These are phyloP conservation scores for Nannochloris sp. DNA, from an alignment of 139 green algal species.

Conservation along the genomic window DNA sequence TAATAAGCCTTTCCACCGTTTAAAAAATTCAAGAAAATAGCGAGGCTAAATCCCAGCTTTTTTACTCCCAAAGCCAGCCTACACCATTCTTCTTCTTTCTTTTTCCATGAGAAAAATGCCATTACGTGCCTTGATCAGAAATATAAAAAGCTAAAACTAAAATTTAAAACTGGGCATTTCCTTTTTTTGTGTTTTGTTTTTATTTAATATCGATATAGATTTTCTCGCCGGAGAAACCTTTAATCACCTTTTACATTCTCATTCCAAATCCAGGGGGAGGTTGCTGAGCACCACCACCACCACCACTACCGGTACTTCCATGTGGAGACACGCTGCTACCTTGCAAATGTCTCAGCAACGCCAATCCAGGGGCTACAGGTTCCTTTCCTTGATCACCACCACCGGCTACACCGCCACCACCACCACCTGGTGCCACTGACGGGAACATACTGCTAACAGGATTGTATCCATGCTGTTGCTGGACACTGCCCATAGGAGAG, in stretches of 20 bases:
- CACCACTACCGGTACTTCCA: background rate
- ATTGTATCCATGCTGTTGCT: background rate
- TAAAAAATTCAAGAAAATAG: too few species aligned
- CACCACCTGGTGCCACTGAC: too few species aligned
- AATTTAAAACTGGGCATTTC: background rate
- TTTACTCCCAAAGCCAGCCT: too few species aligned
- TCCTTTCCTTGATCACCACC: too few species aligned
- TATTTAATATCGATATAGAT: too few species aligned
- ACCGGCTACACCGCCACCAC: too few species aligned
- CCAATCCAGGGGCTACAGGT: slow-evolving; percentile 18
- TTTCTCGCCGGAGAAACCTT: background rate
- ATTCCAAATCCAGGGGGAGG: background rate
- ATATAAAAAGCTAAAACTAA: background rate
- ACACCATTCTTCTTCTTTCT: too few species aligned
- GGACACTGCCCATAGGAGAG: too few species aligned
- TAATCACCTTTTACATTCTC: background rate
- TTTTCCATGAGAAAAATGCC: too few species aligned
- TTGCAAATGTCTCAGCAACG: slow-evolving; percentile 33
- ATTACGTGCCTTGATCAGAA: background rate
- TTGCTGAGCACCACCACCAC: background rate
- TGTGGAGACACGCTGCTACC: background rate
- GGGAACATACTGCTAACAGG: too few species aligned
- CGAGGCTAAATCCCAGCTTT: too few species aligned
- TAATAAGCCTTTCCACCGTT: too few species aligned
- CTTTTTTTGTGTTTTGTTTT: background rate